These are phyloP conservation scores for Rugonectria rugulosa DNA, from an alignment of 2,329 filamentous ascomycete species.

Conservation along the genomic window DNA sequence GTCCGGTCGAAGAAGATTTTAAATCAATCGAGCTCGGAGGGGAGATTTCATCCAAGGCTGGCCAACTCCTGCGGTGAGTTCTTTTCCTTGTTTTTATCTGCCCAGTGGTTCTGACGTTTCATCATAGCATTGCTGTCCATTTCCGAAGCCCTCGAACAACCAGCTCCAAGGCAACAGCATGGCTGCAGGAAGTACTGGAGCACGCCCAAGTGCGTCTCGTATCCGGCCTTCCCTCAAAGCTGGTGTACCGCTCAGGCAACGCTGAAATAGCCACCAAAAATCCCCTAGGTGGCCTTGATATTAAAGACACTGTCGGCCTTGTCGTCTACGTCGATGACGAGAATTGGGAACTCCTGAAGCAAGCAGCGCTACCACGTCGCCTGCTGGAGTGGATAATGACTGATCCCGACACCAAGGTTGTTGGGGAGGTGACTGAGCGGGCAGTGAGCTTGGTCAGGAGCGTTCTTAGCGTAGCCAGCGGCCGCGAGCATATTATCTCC, in stretches of 20 bases:
- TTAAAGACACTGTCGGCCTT: slow-evolving; percentile 26
- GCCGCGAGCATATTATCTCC: slow-evolving; percentile 1
- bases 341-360: slow-evolving; percentile 31
- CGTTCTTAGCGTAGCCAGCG: slow-evolving; percentile 13
- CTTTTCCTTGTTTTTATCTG: rapidly evolving
- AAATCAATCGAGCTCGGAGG: background rate
- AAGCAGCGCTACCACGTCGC: slow-evolving; percentile 27
- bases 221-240: slow-evolving; percentile 20
- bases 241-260: slow-evolving; percentile 20
- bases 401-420: slow-evolving; percentile 19
- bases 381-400: slow-evolving; percentile 38
- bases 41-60: slow-evolving; percentile 26
- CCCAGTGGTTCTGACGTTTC: background rate
- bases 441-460: slow-evolving; percentile 29
- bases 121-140: slow-evolving; percentile 29
- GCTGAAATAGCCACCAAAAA: background rate
- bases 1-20: background rate
- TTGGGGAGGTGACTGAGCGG: slow-evolving; percentile 21
- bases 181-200: slow-evolving; percentile 26
- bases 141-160: slow-evolving; percentile 27
- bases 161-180: slow-evolving; percentile 13
- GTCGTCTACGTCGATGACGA: slow-evolving; percentile 22
- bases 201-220: slow-evolving; percentile 24
- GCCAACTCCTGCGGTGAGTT: slow-evolving; percentile 28
- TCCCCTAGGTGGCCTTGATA: background rate